These are phyloP conservation scores for Leptographium flavum DNA, from an alignment of 2,329 filamentous ascomycete species.

Conservation along the genomic window DNA sequence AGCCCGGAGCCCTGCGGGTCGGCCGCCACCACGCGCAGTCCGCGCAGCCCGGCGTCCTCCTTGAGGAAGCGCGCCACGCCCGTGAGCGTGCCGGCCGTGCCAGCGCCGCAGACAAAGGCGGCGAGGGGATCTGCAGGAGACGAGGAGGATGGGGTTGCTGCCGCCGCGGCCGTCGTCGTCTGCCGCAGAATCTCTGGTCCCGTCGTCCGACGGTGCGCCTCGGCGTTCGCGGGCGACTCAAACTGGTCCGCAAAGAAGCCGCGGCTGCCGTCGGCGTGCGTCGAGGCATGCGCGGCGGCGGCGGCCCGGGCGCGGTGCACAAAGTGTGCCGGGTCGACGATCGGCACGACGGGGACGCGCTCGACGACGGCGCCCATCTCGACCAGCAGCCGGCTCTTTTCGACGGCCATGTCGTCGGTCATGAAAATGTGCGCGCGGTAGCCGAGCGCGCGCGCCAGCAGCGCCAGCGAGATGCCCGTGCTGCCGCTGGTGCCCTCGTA, in stretches of 20 bases:
- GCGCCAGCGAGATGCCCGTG: constrained; percentile 88
- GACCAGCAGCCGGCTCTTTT: constrained; percentile 79
- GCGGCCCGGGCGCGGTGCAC: constrained; percentile 78
- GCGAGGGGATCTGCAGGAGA: no score
- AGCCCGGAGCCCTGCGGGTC: constrained; percentile 91
- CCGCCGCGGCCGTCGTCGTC: constrained; percentile 34
- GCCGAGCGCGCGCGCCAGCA: constrained; percentile 72
- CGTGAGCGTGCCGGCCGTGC: constrained; percentile 85
- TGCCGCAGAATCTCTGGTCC: constrained; percentile 83
- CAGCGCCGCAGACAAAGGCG: constrained; percentile 85
- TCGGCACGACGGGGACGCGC: constrained; percentile 78
- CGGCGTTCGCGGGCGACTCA: constrained; percentile 79
- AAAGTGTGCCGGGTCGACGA: constrained; percentile 85
- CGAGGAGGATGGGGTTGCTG: no score
- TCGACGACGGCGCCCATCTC: constrained; percentile 90
- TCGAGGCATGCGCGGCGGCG: constrained; percentile 57
- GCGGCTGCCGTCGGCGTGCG: constrained; percentile 42
- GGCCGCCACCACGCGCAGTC: constrained; percentile 64
- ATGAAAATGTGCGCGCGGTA: constrained; percentile 95
- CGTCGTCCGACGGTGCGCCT: constrained; percentile 67
- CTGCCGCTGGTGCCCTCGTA: constrained; percentile 96
- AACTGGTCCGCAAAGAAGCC: constrained; percentile 97
- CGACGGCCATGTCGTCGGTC: constrained; percentile 77
- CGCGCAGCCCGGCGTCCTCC: constrained; percentile 41
- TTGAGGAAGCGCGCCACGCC: constrained; percentile 79